These are phyloP conservation scores for Aspergillus brunneoviolaceus DNA, from an alignment of 2,329 filamentous ascomycete genomes.

Conservation along the genomic window DNA sequence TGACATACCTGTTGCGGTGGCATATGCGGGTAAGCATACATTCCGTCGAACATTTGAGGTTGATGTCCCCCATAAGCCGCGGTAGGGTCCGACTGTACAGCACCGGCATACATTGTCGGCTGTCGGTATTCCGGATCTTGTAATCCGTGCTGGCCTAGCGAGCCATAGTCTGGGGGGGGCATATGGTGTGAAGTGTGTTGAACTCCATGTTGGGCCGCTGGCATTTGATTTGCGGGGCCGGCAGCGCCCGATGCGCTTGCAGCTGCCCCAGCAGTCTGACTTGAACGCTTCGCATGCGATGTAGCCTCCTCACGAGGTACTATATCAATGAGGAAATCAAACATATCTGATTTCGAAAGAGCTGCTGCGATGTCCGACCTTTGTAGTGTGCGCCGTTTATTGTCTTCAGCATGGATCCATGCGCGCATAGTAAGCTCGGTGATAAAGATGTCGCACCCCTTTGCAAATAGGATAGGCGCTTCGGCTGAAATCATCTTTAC, in stretches of 20 bases:
- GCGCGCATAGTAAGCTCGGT: conserved; percentile 98
- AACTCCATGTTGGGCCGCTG: conserved; percentile 47
- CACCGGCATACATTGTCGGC: conserved; percentile 76
- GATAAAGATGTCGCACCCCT: conserved; percentile 98
- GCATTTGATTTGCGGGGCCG: conserved; percentile 40
- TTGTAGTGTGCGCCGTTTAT: conserved; percentile 93
- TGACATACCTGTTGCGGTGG: conserved; percentile 73
- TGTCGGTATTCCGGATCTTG: conserved; percentile 78
- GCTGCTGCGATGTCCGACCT: conserved; percentile 95
- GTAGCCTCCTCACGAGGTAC: conserved; percentile 93
- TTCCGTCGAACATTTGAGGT: conserved; percentile 75
- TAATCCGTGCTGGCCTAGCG: conserved; percentile 63
- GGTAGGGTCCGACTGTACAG: conserved; percentile 71
- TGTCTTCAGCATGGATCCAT: conserved; percentile 99
- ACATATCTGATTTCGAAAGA: conserved; percentile 97
- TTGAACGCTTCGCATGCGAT: conserved; percentile 75
- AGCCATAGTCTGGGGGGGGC: conserved; percentile 57
- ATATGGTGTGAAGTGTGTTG: conserved; percentile 57
- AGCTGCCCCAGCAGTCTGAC: conserved; percentile 48
- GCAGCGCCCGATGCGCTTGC: conserved; percentile 46
- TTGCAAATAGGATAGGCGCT: conserved; percentile 95
- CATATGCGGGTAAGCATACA: conserved; percentile 82
- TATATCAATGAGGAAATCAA: conserved; percentile 98
- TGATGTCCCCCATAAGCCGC: conserved; percentile 75
- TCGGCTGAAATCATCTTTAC: conserved; percentile 99